Evolutionary conservation across 495 filamentous ascomycete genomes (phyloP), one percentile per base, ranked within the genome.

Genomic region (Penicillium bialowiezense): DNA sequence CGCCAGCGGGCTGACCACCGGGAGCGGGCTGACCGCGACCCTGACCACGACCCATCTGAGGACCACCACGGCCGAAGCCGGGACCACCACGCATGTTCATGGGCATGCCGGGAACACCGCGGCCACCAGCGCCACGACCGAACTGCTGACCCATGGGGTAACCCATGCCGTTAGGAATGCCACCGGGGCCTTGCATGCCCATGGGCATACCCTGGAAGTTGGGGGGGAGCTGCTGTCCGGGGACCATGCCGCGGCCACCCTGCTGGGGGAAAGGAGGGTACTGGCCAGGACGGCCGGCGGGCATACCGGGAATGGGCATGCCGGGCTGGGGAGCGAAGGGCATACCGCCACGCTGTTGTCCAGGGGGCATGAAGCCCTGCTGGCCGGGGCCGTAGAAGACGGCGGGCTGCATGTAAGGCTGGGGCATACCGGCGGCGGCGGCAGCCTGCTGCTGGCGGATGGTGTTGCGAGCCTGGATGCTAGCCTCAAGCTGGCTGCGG

Each of bases 401-500:
- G 39, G 86, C 83, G 48, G 86, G 80, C 67, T 89, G 88, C 83
- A 93, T 83, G 74, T 79, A 84, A 71, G 88, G 87, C 69, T 90
- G 86, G 51, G 89, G 88, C 79, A 96, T 90, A 59, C 89, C 91
- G 46, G 90, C 93, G 44, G 84, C 89, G 44, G 95, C 91, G 44
- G 91, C 92, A 59, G 90, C 87, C 74, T 99, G 93, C 77, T 97
- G 95, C 84, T 97, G 91, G 56, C 95, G 85, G 64, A 97, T 84
- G 72, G 93, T 90, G 79, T 97, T 97, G 67, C 93, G 91, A 68
- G 92, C 91, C 77, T 97, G 95, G 67, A 99, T 97, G 78, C 89
- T 96, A 55, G 92, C 91, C 78, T 99, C 93, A 58, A 99, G 86
- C 77, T 97, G 93, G 75, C 80, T 95, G 82, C 97, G 93, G 71